Percentiles rank a stretch among this genome's conserved stretches.
Conservation (phyloP, 1,139 yeast species). For the Dujonia santamariae region DNA sequence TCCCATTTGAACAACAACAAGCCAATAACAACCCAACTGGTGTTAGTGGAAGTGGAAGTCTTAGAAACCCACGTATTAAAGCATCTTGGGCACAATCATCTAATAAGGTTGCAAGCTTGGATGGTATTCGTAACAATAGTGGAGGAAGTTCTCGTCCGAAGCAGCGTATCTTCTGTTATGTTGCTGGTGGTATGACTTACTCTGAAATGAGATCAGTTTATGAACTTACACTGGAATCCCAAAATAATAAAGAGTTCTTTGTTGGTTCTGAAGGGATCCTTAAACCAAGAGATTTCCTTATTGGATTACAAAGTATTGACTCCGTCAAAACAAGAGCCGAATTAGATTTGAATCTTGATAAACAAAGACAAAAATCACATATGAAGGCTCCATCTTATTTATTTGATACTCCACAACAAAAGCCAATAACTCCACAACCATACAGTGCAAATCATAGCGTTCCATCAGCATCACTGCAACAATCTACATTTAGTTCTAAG, state of each 20-base stretch:
- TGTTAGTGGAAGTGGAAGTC: conserved; percentile 28
- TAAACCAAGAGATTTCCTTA: conserved; percentile 57
- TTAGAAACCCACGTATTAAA: conserved; percentile 71
- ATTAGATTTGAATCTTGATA: conserved; percentile 31
- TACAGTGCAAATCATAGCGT: background rate
- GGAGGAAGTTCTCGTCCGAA: conserved; percentile 34
- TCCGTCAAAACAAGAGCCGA: conserved; percentile 28
- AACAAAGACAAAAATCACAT: conserved; percentile 20
- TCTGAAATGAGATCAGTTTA: conserved; percentile 78
- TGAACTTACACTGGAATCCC: conserved; percentile 48
- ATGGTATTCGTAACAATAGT: background rate
- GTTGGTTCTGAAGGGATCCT: conserved; percentile 81
- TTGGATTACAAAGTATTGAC: conserved; percentile 44
- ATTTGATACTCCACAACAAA: conserved; percentile 23
- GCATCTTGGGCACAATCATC: conserved; percentile 78
- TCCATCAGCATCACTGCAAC: background rate
- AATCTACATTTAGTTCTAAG: no score
- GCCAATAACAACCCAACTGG: conserved; percentile 23
- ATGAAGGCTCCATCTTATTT: conserved; percentile 35
- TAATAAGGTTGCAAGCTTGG: conserved; percentile 21
- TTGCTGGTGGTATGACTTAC: conserved; percentile 88
- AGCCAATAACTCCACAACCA: conserved; percentile 1
- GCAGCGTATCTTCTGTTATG: conserved; percentile 74
- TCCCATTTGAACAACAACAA: conserved; percentile 28
- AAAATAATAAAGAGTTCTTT: conserved; percentile 64